A percentile compares a stretch with the other conserved stretches of the same genome.
Evolutionary conservation across 208 protist species (phyloP).

Genomic region (Naegleria fowleri): DNA sequence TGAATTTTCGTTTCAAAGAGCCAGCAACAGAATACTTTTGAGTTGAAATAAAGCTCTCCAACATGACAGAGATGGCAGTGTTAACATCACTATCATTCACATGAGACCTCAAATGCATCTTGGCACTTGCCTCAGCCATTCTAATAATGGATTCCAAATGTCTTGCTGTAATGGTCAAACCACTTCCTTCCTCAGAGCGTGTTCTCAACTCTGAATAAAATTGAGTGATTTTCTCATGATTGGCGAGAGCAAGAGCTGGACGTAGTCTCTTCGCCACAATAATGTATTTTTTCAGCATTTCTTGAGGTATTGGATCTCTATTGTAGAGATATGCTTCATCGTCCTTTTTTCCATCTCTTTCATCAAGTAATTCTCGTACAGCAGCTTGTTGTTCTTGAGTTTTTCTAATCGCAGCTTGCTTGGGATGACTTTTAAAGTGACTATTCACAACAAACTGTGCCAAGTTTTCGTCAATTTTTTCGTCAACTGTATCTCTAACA

Average conservation of each 20-base stretch:
- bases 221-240: constrained; percentile 82
- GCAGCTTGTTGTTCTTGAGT: constrained; percentile 49
- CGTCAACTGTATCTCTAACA: constrained; percentile 90
- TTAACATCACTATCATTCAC: constrained; percentile 94
- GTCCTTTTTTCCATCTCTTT: constrained; percentile 52
- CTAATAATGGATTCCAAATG: constrained; percentile 98
- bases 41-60: constrained; percentile 95
- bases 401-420: neutral
- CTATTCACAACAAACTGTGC: constrained; percentile 90
- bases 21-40: constrained; percentile 67
- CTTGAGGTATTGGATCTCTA: constrained; percentile 66
- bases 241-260: constrained; percentile 80
- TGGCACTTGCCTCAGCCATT: constrained; percentile 94
- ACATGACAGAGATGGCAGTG: constrained; percentile 92
- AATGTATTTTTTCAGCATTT: constrained; percentile 95
- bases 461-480: constrained; percentile 83
- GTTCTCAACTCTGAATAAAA: constrained; percentile 94
- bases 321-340: constrained; percentile 47
- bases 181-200: constrained; percentile 71
- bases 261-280: constrained; percentile 87
- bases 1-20: constrained; percentile 43
- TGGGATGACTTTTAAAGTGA: constrained; percentile 71
- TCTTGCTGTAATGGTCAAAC: constrained; percentile 93
- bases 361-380: constrained; percentile 34
- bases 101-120: constrained; percentile 90